Evolutionary conservation across 768 basidiomycete species (phyloP).

Genomic region (Lyophyllum atratum): DNA sequence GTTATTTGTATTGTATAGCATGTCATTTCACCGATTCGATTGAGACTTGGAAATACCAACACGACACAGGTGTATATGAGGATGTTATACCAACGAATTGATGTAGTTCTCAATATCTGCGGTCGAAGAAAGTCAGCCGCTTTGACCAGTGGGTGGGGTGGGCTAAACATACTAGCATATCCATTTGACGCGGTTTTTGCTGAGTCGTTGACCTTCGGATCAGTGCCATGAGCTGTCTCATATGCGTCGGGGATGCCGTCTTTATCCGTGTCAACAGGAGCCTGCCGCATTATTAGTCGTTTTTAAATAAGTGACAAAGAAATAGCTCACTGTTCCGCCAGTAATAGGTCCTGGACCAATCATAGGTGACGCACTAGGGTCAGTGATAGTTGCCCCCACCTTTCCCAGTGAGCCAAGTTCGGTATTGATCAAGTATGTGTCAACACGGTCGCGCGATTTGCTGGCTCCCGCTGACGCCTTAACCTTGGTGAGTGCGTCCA

Average conservation of each 20-base stretch:
- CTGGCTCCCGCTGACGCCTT: constrained; percentile 31
- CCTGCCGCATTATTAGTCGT: constrained; percentile 12
- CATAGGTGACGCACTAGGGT: constrained; percentile 28
- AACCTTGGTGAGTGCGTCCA: constrained; percentile 30
- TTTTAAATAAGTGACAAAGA: neutral
- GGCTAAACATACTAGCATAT: constrained; percentile 31
- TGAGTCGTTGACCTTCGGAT: constrained; percentile 31
- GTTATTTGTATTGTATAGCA: neutral
- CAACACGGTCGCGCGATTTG: constrained; percentile 33
- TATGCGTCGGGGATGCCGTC: constrained; percentile 37
- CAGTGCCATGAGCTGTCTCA: constrained; percentile 32
- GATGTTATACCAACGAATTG: constrained; percentile 29
- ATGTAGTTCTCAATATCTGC: constrained; percentile 39
- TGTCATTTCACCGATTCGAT: neutral
- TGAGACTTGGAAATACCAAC: no score
- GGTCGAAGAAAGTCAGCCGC: neutral
- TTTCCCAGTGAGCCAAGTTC: constrained; percentile 34
- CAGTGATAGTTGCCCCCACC: constrained; percentile 32
- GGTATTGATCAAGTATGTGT: constrained; percentile 33
- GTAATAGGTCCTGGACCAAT: constrained; percentile 32
- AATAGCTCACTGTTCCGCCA: constrained; percentile 29
- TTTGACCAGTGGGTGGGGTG: neutral
- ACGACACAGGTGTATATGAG: neutral
- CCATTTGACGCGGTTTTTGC: constrained; percentile 33
- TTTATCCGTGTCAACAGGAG: constrained; percentile 29